Percentiles rank a stretch among this genome's conserved stretches.
These are phyloP conservation scores for Millerozyma acaciae DNA, from an alignment of 805 yeast species.

Conservation along the genomic window DNA sequence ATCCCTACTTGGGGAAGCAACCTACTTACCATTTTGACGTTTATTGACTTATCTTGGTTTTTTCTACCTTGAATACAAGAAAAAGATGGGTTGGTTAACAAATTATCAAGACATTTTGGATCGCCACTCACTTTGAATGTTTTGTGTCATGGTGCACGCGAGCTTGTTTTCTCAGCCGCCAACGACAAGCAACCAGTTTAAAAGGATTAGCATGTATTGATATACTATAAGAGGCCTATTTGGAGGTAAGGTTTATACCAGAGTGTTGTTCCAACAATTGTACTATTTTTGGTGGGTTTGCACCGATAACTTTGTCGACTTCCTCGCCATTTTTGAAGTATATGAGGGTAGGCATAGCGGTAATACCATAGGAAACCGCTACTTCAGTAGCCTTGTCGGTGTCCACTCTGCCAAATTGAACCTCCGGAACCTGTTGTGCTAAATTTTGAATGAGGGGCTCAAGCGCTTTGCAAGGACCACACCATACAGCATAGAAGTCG, in stretches of 20 bases:
- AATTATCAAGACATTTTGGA: too few species aligned
- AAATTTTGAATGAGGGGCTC: conserved; percentile 35
- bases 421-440: conserved; percentile 40
- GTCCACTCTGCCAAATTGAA: conserved; percentile 64
- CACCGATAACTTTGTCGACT: conserved; percentile 61
- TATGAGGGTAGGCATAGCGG: conserved; percentile 76
- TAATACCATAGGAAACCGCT: conserved; percentile 56
- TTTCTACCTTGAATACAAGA: too few species aligned
- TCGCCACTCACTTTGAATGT: too few species aligned
- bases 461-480: conserved; percentile 43
- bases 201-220: neutral
- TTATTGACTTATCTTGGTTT: too few species aligned
- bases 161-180: too few species aligned
- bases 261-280: conserved; percentile 25
- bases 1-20: too few species aligned
- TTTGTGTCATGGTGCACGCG: too few species aligned
- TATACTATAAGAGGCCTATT: conserved; percentile 5
- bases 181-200: too few species aligned
- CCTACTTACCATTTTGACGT: too few species aligned
- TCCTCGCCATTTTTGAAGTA: conserved; percentile 58
- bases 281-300: conserved; percentile 43
- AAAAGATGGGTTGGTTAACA: too few species aligned
- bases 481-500: conserved; percentile 44
- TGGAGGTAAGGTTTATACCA: conserved; percentile 20
- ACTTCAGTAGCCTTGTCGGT: conserved; percentile 61